phyloP scores from a whole-genome alignment of 2,329 filamentous ascomycete genomes.

The Fusarium annulatum region DNA sequence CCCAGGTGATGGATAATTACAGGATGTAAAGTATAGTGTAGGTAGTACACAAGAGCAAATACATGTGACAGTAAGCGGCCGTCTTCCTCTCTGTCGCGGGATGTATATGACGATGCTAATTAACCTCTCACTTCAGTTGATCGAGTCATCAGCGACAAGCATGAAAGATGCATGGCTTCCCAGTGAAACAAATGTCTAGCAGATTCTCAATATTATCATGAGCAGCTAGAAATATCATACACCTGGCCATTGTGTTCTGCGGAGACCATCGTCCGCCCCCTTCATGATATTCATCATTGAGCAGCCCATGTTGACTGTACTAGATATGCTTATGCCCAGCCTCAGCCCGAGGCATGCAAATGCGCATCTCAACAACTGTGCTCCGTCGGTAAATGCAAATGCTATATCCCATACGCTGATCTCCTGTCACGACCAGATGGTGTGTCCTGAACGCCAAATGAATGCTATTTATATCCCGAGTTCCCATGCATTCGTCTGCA shows the following conservation, averaged over 20 bases:
- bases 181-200: not conserved
- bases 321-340: conserved; percentile 17
- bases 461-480: conserved; percentile 35
- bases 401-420: conserved; percentile 18
- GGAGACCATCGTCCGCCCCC: not conserved
- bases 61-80: not conserved
- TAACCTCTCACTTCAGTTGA: not conserved
- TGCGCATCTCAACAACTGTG: conserved; percentile 1
- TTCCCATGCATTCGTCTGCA: conserved; percentile 1
- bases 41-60: not conserved
- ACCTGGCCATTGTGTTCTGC: not conserved
- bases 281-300: conserved; percentile 7
- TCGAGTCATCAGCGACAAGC: not conserved
- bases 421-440: conserved; percentile 14
- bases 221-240: conserved; percentile 6
- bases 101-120: not conserved
- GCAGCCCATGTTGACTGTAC: conserved; percentile 5
- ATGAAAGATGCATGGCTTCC: not conserved
- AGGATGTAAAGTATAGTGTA: not conserved
- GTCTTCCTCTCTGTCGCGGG: not conserved
- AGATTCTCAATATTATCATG: conserved; percentile 3
- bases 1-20: not conserved
- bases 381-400: conserved; percentile 28
- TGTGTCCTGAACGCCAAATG: conserved; percentile 37
- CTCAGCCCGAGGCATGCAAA: conserved; percentile 6